These are phyloP conservation scores for Chalara sp. DNA, from an alignment of 2,329 filamentous ascomycete species.

Conservation along the genomic window DNA sequence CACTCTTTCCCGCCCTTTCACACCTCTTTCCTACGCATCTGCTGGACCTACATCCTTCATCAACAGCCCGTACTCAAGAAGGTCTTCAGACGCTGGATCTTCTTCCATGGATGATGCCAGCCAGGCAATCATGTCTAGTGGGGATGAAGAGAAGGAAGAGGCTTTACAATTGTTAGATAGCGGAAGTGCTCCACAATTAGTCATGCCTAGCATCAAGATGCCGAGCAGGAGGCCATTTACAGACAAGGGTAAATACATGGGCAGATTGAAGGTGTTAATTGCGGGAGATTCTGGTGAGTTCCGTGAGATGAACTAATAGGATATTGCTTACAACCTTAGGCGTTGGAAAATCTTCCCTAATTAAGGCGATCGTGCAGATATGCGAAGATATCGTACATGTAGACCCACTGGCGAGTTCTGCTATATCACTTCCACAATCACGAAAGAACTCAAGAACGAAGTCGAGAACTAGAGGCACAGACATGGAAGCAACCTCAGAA, in stretches of 20 bases:
- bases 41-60: slow-evolving; percentile 35
- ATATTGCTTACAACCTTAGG: slow-evolving; percentile 40
- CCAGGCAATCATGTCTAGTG: slow-evolving; percentile 27
- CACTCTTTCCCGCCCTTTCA: slow-evolving; percentile 37
- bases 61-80: slow-evolving; percentile 45
- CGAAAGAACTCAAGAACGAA: slow-evolving; percentile 20
- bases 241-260: slow-evolving; percentile 73
- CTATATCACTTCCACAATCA: slow-evolving; percentile 21
- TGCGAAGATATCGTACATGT: slow-evolving; percentile 94
- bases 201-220: slow-evolving; percentile 95
- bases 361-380: slow-evolving; percentile 78
- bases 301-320: not conserved
- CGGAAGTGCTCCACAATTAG: slow-evolving; percentile 65
- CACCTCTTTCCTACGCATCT: slow-evolving; percentile 36
- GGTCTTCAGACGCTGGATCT: slow-evolving; percentile 43
- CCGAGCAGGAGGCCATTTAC: slow-evolving; percentile 86
- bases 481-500: slow-evolving; percentile 28
- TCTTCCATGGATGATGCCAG: slow-evolving; percentile 37
- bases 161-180: slow-evolving; percentile 39
- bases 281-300: slow-evolving; percentile 66
- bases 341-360: slow-evolving; percentile 81
- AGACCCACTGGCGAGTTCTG: slow-evolving; percentile 44
- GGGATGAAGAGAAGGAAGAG: slow-evolving; percentile 36
- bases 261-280: slow-evolving; percentile 82
- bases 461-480: slow-evolving; percentile 17